Evolutionary conservation across 306 rosid species (phyloP), one percentile per base, ranked within the genome.

Genomic region (Trichosanthes truncata): DNA sequence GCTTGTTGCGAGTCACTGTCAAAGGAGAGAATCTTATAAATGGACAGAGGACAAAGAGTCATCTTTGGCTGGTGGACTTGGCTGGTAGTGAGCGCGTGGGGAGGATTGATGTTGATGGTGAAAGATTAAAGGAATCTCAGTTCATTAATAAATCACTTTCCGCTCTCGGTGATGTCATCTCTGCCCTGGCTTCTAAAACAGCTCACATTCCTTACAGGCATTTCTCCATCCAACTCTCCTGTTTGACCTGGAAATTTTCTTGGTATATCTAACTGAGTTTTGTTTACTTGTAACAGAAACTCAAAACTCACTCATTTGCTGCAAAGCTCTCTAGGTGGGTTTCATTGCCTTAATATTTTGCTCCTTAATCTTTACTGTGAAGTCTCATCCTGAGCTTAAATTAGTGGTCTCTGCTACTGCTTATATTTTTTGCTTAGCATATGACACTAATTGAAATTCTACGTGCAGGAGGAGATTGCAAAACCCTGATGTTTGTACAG

Each of bases 31-130:
- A 83, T 87, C 65, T 91, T 79, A 85, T 95, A 75, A 91, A 83
- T 82, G 94, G 97, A 73, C 97, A 88, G 82, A 91, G 87, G 79
- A 91, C 93, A 63, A 89, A 66, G 89, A 91, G 97, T 85, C 97
- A 90, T 80, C 99, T 95, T 69, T 95, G 99, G 99, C 92, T 95
- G 12, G 99, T 95, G 77, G 99, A 95, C 90, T 88, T 95, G 82
- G 99, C 99, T 59, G 99, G 99, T 48, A 95, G 99, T 52, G 99
- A 95, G 88, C 97, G 99, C 10, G 92, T 95, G 78, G 99, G 94
- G 77, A 95, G 91, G 88, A 95, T 89, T 77, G 99, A 95, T 81
- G 97, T 92, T 75, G 99, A 93, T 74, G 99, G 99, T 31, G 99
- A 95, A 86, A 91, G 99, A 88, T 83, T 95, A 82, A 95, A 88